A percentile compares a stretch with the other conserved stretches of the same genome.
These are phyloP conservation scores for Candida rishiriensis DNA, from an alignment of 805 yeast genomes.

Conservation along the genomic window DNA sequence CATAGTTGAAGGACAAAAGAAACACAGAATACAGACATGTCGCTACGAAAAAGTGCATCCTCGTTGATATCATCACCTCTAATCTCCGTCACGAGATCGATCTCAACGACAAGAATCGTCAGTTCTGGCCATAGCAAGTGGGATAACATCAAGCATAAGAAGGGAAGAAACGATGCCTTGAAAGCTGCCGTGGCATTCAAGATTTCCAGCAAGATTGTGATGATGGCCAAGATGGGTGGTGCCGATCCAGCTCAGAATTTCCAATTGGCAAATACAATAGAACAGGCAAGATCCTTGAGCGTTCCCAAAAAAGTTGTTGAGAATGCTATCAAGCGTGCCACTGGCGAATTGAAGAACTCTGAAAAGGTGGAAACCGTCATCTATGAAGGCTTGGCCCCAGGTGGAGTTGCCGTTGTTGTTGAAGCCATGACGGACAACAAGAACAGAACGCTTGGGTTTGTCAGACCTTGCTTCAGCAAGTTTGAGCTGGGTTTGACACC, in stretches of 20 bases:
- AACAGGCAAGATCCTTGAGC: constrained; percentile 69
- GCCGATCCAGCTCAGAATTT: constrained; percentile 59
- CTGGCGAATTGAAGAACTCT: constrained; percentile 52
- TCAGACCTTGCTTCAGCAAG: constrained; percentile 71
- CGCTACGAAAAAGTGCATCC: no score
- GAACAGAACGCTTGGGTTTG: constrained; percentile 70
- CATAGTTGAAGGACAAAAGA: no score
- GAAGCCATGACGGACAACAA: constrained; percentile 90
- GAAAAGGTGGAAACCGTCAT: constrained; percentile 48
- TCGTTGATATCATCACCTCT: no score
- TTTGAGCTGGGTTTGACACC: constrained; percentile 65
- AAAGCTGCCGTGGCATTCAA: constrained; percentile 66
- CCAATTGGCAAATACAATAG: constrained; percentile 66
- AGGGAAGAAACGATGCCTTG: constrained; percentile 85
- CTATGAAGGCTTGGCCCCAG: constrained; percentile 92
- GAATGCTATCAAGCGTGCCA: constrained; percentile 79
- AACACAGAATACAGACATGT: no score
- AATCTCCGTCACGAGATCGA: not conserved
- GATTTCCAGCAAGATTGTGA: constrained; percentile 66
- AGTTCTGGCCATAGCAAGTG: constrained; percentile 90
- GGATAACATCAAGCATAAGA: constrained; percentile 92
- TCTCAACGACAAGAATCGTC: constrained; percentile 3
- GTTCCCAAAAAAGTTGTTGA: constrained; percentile 84
- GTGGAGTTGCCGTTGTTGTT: constrained; percentile 80
- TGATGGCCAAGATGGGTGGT: constrained; percentile 72